A percentile compares a stretch with the other conserved stretches of the same genome.
phyloP scores from a whole-genome alignment of 1,284 basidiomycete species.

The Stereum hirsutum region DNA sequence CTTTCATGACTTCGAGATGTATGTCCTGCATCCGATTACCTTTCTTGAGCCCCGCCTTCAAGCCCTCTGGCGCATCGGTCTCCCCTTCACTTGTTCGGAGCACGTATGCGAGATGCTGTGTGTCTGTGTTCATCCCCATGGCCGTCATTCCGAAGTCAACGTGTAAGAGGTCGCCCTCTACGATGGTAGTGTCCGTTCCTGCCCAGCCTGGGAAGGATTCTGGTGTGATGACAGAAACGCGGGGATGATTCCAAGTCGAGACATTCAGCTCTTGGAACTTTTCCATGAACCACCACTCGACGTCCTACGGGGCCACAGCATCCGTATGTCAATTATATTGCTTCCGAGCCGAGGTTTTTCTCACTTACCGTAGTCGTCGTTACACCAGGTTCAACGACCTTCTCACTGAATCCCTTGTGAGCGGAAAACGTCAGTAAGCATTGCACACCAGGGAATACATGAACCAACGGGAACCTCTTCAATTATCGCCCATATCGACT shows the following conservation, averaged over 20 bases:
- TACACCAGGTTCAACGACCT: conserved; percentile 28
- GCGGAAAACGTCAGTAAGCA: too few relatives aligned
- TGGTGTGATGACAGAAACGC: conserved; percentile 36
- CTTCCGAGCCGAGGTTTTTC: background rate
- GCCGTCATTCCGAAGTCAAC: conserved; percentile 46
- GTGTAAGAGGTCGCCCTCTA: conserved; percentile 40
- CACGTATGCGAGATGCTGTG: conserved; percentile 47
- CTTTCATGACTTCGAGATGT: conserved; percentile 31
- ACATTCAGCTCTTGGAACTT: conserved; percentile 39
- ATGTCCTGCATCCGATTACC: conserved; percentile 45
- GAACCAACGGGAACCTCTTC: too few relatives aligned
- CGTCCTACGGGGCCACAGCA: conserved; percentile 23
- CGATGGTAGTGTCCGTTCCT: conserved; percentile 30
- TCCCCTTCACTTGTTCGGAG: conserved; percentile 32
- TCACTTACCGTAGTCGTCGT: conserved; percentile 34
- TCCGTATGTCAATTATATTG: background rate
- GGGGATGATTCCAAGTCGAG: conserved; percentile 44
- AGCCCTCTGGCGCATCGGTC: conserved; percentile 28
- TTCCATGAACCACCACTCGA: conserved; percentile 47
- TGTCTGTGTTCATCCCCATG: conserved; percentile 47
- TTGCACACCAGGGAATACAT: too few relatives aligned
- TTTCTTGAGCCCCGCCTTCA: conserved; percentile 34
- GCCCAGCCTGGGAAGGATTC: conserved; percentile 36
- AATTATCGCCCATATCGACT: conserved; percentile 42
- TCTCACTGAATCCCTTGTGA: conserved; percentile 39